These are phyloP conservation scores for Massariosphaeria phaeospora DNA, from an alignment of 495 filamentous ascomycete genomes.

Conservation along the genomic window DNA sequence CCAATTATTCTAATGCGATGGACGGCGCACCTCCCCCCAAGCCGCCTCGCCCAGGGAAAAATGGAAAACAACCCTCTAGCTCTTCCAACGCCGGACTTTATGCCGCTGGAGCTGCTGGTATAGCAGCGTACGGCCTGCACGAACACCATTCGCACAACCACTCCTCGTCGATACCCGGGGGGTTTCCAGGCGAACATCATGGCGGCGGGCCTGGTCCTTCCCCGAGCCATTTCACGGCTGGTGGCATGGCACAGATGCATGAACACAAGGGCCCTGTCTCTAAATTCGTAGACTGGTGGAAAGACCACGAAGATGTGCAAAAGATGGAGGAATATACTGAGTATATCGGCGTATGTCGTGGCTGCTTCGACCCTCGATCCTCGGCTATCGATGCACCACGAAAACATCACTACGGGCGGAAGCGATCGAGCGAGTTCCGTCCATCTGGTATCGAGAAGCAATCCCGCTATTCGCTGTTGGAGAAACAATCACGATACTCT, in stretches of 20 bases:
- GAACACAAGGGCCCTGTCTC: constrained; percentile 51
- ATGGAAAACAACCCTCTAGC: constrained; percentile 28
- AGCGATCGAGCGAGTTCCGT: constrained; percentile 33
- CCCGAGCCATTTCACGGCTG: constrained; percentile 15
- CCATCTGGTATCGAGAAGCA: constrained; percentile 28
- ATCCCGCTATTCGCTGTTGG: constrained; percentile 27
- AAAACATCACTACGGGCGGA: constrained; percentile 52
- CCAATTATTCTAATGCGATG: constrained; percentile 18
- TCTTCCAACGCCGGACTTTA: constrained; percentile 45
- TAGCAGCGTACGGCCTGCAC: constrained; percentile 43
- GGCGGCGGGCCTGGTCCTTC: constrained; percentile 10
- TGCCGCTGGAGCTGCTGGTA: constrained; percentile 47
- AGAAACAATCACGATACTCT: constrained; percentile 49
- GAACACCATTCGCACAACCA: constrained; percentile 44
- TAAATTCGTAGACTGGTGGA: constrained; percentile 60
- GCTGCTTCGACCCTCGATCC: constrained; percentile 63
- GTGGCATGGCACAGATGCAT: constrained; percentile 22
- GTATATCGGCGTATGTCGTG: constrained; percentile 61
- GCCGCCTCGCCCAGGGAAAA: constrained; percentile 28
- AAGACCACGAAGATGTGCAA: constrained; percentile 61
- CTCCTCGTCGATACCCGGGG: constrained; percentile 31
- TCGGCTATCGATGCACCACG: constrained; percentile 59
- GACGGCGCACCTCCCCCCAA: constrained; percentile 20
- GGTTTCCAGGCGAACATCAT: constrained; percentile 8
- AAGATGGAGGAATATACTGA: constrained; percentile 72